phyloP scores from a whole-genome alignment of 1,139 yeast genomes.

The Ashbya aceris region DNA sequence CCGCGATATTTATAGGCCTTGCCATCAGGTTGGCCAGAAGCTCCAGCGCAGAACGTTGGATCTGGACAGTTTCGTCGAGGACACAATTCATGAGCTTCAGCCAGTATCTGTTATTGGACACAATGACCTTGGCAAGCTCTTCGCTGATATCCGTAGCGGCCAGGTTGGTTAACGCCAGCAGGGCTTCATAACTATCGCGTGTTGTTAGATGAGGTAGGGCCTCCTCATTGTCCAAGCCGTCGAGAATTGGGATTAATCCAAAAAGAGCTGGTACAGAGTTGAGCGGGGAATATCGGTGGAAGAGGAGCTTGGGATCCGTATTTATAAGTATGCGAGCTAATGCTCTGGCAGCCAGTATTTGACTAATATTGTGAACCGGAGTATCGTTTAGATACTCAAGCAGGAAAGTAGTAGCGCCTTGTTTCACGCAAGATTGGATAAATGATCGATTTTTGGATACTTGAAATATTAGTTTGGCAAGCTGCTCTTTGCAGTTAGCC shows the following conservation, averaged over 20 bases:
- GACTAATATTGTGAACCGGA: conserved; percentile 10
- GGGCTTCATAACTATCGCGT: conserved; percentile 36
- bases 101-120: conserved; percentile 33
- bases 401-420: conserved; percentile 22
- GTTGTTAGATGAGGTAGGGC: conserved; percentile 6
- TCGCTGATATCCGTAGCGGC: conserved; percentile 34
- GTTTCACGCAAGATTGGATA: conserved; percentile 19
- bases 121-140: conserved; percentile 23
- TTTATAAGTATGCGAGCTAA: conserved; percentile 21
- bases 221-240: conserved; percentile 2
- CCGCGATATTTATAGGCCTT: conserved; percentile 24
- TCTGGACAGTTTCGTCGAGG: conserved; percentile 21
- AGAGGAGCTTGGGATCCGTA: conserved; percentile 24
- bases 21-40: conserved; percentile 26
- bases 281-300: conserved; percentile 24
- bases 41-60: conserved; percentile 27
- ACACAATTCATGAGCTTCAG: conserved; percentile 31
- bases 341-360: conserved; percentile 21
- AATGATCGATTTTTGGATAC: conserved; percentile 15
- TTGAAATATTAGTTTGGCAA: conserved; percentile 23
- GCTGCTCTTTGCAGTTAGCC: conserved; percentile 21
- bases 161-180: conserved; percentile 41
- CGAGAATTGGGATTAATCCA: conserved; percentile 19
- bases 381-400: conserved; percentile 18
- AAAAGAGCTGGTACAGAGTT: conserved; percentile 26